These are phyloP conservation scores for Plantago coronopus DNA, from an alignment of 305 asterid genomes.

Conservation along the genomic window DNA sequence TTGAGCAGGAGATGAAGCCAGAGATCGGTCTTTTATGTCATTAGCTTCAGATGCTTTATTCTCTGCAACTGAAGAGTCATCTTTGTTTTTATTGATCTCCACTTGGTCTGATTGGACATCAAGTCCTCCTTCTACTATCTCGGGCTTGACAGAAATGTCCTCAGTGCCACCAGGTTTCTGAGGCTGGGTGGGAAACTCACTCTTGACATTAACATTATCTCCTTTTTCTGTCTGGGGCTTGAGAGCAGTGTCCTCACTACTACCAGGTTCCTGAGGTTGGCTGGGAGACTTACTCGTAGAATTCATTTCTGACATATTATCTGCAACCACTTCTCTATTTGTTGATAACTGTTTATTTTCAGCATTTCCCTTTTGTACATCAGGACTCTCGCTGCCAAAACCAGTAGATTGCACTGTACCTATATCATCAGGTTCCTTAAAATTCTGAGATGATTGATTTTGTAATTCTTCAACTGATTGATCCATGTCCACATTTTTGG, in stretches of 20 bases:
- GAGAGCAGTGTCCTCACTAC: constrained; percentile 29
- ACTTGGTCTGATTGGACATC: constrained; percentile 34
- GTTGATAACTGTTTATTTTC: constrained; percentile 33
- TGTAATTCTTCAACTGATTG: constrained; percentile 35
- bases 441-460: constrained; percentile 24
- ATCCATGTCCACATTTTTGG: constrained; percentile 34
- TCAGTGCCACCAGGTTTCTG: constrained; percentile 41
- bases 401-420: constrained; percentile 28
- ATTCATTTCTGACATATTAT: constrained; percentile 33
- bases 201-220: constrained; percentile 33
- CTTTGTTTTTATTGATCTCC: constrained; percentile 31
- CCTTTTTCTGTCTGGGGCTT: constrained; percentile 35
- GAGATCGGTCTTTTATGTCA: constrained; percentile 36
- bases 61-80: constrained; percentile 39
- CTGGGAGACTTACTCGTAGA: constrained; percentile 38
- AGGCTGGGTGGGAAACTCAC: constrained; percentile 33
- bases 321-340: constrained; percentile 41
- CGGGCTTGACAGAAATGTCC: constrained; percentile 30
- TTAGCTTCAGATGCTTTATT: constrained; percentile 29
- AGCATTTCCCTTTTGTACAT: constrained; percentile 30
- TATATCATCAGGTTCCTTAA: constrained; percentile 32
- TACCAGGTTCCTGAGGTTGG: constrained; percentile 35
- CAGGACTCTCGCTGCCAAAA: constrained; percentile 29
- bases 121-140: constrained; percentile 35
- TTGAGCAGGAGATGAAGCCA: constrained; percentile 39